Percentiles rank a stretch among this genome's conserved stretches.
Conservation (phyloP, 2,329 filamentous ascomycete genomes). For the Pseudomassariella vexata region DNA sequence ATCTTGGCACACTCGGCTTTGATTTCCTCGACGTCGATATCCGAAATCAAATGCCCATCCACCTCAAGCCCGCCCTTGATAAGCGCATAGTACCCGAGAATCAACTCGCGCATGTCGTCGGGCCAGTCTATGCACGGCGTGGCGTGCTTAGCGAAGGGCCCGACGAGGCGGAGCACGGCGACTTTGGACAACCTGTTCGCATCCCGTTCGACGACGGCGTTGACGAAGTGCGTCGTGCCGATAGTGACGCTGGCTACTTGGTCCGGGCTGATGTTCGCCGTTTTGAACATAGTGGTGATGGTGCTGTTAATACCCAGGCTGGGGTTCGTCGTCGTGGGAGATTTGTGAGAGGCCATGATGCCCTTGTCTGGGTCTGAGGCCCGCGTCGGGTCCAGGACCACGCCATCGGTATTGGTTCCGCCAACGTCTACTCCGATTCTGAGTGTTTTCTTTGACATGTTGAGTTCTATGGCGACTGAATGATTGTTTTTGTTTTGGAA, state of each 20-base stretch:
- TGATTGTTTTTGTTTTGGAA: conserved; percentile 7
- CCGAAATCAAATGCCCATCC: conserved; percentile 40
- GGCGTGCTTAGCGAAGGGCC: conserved; percentile 45
- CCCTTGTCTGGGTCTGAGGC: conserved; percentile 29
- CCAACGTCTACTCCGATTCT: conserved; percentile 25
- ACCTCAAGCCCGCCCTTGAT: conserved; percentile 47
- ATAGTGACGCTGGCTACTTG: conserved; percentile 44
- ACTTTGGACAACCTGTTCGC: conserved; percentile 39
- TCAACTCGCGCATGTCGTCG: conserved; percentile 37
- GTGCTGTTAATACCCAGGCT: conserved; percentile 39
- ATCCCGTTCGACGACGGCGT: conserved; percentile 51
- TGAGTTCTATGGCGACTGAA: too few relatives aligned
- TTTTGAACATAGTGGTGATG: conserved; percentile 35
- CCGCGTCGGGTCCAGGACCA: conserved; percentile 38
- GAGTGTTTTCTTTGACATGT: conserved; percentile 16
- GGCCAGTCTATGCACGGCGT: conserved; percentile 51
- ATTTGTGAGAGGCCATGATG: conserved; percentile 41
- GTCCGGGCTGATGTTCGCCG: conserved; percentile 17
- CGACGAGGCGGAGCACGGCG: conserved; percentile 48
- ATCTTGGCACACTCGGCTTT: conserved; percentile 31
- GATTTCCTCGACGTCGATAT: conserved; percentile 37
- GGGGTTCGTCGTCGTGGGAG: conserved; percentile 41
- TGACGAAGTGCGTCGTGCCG: conserved; percentile 54
- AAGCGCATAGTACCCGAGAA: conserved; percentile 38
- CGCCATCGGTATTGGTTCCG: conserved; percentile 49